A percentile compares a stretch with the other conserved stretches of the same genome.
Evolutionary conservation across 2,329 filamentous ascomycete genomes (phyloP).

Genomic region (Pyricularia grisea): DNA sequence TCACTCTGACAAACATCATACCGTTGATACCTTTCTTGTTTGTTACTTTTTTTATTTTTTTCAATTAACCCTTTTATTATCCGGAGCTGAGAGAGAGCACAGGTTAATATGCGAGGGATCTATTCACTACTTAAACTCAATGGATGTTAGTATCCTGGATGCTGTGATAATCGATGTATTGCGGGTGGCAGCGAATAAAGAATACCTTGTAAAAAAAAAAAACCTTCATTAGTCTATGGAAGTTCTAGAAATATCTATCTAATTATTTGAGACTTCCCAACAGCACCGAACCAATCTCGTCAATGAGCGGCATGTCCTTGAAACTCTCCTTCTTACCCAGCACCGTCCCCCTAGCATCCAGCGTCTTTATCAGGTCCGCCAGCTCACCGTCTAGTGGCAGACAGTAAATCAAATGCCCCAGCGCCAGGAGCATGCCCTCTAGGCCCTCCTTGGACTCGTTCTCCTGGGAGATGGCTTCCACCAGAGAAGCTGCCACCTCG

Average conservation of each 20-base stretch:
- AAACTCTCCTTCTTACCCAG: slow-evolving; percentile 46
- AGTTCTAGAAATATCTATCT: slow-evolving; percentile 12
- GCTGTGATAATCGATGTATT: neutral
- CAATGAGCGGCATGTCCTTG: slow-evolving; percentile 46
- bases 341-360: slow-evolving; percentile 65
- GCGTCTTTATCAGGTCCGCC: slow-evolving; percentile 65
- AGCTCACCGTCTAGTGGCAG: slow-evolving; percentile 63
- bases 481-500: slow-evolving; percentile 69
- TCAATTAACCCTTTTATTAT: neutral
- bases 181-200: neutral
- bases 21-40: too few relatives aligned
- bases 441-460: slow-evolving; percentile 59
- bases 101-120: neutral
- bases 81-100: too few relatives aligned
- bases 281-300: slow-evolving; percentile 41
- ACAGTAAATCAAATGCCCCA: slow-evolving; percentile 69
- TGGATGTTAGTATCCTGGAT: neutral
- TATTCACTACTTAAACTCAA: neutral
- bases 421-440: slow-evolving; percentile 64
- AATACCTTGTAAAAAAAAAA: neutral
- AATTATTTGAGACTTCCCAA: slow-evolving; percentile 21
- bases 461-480: slow-evolving; percentile 61
- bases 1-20: neutral
- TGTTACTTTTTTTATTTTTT: neutral
- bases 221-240: neutral